Evolutionary conservation across 1,284 basidiomycete genomes (phyloP).

Genomic region (Cystobasidiaceae sp.): DNA sequence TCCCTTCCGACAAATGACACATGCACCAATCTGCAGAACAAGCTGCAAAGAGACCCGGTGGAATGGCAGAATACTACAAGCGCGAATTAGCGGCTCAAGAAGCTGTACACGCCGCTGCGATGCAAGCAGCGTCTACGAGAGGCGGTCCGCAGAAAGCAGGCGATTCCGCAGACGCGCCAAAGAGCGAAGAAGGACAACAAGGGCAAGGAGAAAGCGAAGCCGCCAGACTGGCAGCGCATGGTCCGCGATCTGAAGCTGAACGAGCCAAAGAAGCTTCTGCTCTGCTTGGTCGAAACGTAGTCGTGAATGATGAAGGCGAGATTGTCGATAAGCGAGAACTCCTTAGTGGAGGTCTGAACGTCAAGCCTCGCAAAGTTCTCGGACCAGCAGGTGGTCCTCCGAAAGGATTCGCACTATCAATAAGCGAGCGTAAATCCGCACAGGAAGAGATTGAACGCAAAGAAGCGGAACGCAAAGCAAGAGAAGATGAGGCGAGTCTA

Average conservation of each 20-base stretch:
- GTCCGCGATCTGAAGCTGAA: slow-evolving; percentile 57
- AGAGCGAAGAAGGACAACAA: background rate
- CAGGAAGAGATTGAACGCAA: slow-evolving; percentile 8
- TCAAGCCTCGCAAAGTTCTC: slow-evolving; percentile 48
- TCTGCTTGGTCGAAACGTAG: slow-evolving; percentile 76
- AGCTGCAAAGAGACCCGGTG: slow-evolving; percentile 45
- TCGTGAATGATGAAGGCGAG: slow-evolving; percentile 95
- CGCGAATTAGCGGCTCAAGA: slow-evolving; percentile 74
- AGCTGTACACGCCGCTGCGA: slow-evolving; percentile 72
- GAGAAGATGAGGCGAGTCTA: slow-evolving; percentile 11
- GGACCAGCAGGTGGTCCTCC: slow-evolving; percentile 35
- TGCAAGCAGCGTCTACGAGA: slow-evolving; percentile 58
- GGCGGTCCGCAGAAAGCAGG: slow-evolving; percentile 20
- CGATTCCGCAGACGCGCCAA: background rate
- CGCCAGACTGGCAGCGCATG: slow-evolving; percentile 18
- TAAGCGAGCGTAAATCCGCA: slow-evolving; percentile 41
- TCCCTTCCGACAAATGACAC: too few species aligned
- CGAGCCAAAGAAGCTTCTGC: slow-evolving; percentile 59
- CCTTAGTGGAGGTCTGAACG: slow-evolving; percentile 83
- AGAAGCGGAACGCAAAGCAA: background rate
- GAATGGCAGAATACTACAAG: slow-evolving; percentile 82
- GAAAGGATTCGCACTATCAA: slow-evolving; percentile 59
- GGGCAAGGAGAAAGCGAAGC: slow-evolving; percentile 15
- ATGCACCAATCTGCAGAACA: too few species aligned
- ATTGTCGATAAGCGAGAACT: slow-evolving; percentile 94